Evolutionary conservation across 2,329 filamentous ascomycete species (phyloP), one percentile per base, ranked within the genome.

Genomic region (Ascochyta rabiei): DNA sequence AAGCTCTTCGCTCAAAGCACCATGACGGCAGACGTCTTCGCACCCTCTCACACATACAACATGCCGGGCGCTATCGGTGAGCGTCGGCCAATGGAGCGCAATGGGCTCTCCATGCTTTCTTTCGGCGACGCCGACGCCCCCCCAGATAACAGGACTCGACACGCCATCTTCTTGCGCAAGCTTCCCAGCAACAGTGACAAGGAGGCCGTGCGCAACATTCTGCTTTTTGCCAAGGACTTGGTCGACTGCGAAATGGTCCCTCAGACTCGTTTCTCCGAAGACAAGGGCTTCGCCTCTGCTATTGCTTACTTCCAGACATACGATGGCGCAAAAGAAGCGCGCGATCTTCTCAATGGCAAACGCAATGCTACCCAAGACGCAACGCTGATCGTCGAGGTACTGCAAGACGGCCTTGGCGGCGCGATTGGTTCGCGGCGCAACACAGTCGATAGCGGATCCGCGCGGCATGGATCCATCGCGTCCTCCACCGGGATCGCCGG

Each of bases 141-240:
- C 41, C 56, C 65, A 31, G 67, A 68, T 6, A 46, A 53, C 45
- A 69, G 68, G 41, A 58, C 50, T 39, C 61, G 62, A 30, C 66
- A 73, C 44, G 65, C 73, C 48, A 77, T 88, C 56, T 71, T 85
- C 50, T 79, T 88, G 75, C 84, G 84, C 66, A 84, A 81, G 62
- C 77, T 88, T 13, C 84, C 85, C 4, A 80, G 77, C 55, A 85
- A 81, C 68, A 86, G 81, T 38, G 84, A 80, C 64, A 74, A 78
- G 45, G 85, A 87, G 59, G 78, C 82, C 16, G 78, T 88, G 51
- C 80, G 82, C 60, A 85, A 82, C 69, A 86, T 88, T 78, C 76
- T 88, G 6, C 77, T 87, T n/a, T 88, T 88, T 63, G 84, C 85
- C 18, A 84, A 85, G 63, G 84, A 87, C 59, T 78, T 87, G 43